These are phyloP conservation scores for Phaeosphaeria sp. DNA, from an alignment of 2,329 filamentous ascomycete species.

Conservation along the genomic window DNA sequence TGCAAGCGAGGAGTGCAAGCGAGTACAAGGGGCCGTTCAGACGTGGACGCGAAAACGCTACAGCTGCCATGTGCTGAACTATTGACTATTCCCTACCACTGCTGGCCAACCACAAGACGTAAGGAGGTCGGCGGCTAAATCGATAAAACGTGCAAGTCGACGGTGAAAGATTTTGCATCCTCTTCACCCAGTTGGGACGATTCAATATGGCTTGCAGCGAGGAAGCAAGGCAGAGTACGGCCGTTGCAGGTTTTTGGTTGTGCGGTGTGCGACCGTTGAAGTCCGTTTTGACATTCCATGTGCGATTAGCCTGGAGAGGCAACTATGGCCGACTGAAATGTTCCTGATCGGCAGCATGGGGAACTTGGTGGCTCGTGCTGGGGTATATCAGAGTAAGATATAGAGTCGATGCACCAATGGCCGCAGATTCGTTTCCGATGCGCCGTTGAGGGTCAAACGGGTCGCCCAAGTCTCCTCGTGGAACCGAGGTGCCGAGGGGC, in stretches of 20 bases:
- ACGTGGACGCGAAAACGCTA: too few species aligned
- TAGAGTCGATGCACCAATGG: conserved; percentile 4
- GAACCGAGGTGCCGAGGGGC: conserved; percentile 7
- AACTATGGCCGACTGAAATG: not conserved
- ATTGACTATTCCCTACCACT: too few species aligned
- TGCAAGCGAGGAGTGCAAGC: too few species aligned
- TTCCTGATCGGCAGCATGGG: conserved; percentile 11
- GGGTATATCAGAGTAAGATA: not conserved
- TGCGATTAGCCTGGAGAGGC: conserved; percentile 1
- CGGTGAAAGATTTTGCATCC: not conserved
- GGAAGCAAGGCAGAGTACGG: not conserved
- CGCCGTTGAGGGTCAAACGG: not conserved
- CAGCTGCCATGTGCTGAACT: too few species aligned
- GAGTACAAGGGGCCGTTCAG: too few species aligned
- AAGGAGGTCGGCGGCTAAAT: too few species aligned
- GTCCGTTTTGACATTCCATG: conserved; percentile 8
- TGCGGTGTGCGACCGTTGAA: not conserved
- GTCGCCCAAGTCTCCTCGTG: not conserved
- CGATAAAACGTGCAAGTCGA: too few species aligned
- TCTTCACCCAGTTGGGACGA: not conserved
- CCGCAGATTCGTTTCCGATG: not conserved
- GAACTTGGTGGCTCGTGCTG: conserved; percentile 1
- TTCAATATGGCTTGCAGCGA: not conserved
- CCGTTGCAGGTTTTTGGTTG: not conserved
- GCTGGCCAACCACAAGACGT: too few species aligned